Evolutionary conservation across 116 monocot genomes (phyloP), one percentile per base, ranked within the genome.

Genomic region (Cymodocea nodosa): DNA sequence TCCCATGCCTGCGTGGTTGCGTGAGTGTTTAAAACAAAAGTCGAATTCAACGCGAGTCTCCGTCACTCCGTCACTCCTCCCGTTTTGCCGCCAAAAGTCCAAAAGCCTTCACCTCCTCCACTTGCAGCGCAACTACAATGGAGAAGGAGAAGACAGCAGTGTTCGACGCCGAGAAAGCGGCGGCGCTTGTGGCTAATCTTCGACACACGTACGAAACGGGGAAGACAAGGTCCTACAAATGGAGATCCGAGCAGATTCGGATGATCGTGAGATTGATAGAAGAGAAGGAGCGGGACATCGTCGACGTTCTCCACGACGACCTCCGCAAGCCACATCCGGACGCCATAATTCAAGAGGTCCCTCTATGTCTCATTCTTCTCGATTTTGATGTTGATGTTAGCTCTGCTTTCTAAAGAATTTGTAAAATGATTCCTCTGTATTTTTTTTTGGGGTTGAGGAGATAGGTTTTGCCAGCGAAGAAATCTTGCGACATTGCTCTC

Each of bases 401-500:
- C 24, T 30, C 10, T 35, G 61, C 39, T 74, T 51, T 81, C 66
- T 1, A 30, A 30, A 30, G 3, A 30, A 30, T 3, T 30, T 3
- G 30, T 30, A 30, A 30, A 30, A 1, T 30, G 30, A 30, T 30
- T 30, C 30, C 30, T 30, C 30, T 30, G 30, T 30, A 1, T 30
- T 3, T 30, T 30, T 30, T 30, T 30, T 30, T 30, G 2, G 1
- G 30, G 30, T 30, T 30, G 2, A 3, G 30, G 30, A 3, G 30
- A 30, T 76, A 88, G 84, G 72, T 88, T 51, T 71, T 72, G 6
- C 2, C 84, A 35, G 56, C 55, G 19, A 84, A 77, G 70, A 52
- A 73, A 12, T 20, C 79, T 14, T 74, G 76, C 19, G 4, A 2
- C 4, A 63, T 77, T 64, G 40, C 77, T n/a, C 51, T 88, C 3